Evolutionary conservation across 2,329 filamentous ascomycete species (phyloP).

Genomic region (Nemania sp.): DNA sequence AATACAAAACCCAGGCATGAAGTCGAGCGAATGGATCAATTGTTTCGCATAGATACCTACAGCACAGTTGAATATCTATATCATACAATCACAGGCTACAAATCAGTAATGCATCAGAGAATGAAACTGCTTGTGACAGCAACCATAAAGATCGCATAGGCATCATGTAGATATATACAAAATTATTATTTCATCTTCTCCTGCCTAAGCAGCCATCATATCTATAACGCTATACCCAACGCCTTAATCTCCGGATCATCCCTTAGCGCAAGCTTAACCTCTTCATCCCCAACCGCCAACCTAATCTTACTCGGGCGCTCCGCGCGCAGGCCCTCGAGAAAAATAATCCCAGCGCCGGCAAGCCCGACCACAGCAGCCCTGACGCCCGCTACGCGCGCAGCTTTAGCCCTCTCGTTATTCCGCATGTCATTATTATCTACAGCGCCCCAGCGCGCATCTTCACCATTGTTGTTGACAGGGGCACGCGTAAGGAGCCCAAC

Average conservation of each 20-base stretch:
- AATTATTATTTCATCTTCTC: no score
- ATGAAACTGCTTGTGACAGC: no score
- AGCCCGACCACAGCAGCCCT: slow-evolving; percentile 78
- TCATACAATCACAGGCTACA: not conserved
- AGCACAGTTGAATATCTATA: slow-evolving; percentile 10
- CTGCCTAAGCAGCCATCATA: no score
- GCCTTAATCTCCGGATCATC: slow-evolving; percentile 87
- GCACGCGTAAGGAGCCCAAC: slow-evolving; percentile 56
- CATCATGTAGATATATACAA: no score
- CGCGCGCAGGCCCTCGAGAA: slow-evolving; percentile 76
- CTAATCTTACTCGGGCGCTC: slow-evolving; percentile 88
- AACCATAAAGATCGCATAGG: no score
- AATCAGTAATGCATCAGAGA: no score
- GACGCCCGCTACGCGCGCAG: slow-evolving; percentile 46
- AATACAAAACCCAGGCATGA: not conserved
- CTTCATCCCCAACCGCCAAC: slow-evolving; percentile 85
- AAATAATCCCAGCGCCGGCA: slow-evolving; percentile 84
- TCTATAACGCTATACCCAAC: slow-evolving; percentile 62
- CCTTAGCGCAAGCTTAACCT: slow-evolving; percentile 83
- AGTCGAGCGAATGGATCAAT: not conserved
- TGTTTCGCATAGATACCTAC: no score
- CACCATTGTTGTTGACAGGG: no score
- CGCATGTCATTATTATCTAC: slow-evolving; percentile 30
- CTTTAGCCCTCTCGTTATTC: slow-evolving; percentile 27
- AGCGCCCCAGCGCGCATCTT: slow-evolving; percentile 37